A percentile compares a stretch with the other conserved stretches of the same genome.
Evolutionary conservation across 1,284 basidiomycete genomes (phyloP).

Genomic region (Ceratorhiza oryzae-sativae): DNA sequence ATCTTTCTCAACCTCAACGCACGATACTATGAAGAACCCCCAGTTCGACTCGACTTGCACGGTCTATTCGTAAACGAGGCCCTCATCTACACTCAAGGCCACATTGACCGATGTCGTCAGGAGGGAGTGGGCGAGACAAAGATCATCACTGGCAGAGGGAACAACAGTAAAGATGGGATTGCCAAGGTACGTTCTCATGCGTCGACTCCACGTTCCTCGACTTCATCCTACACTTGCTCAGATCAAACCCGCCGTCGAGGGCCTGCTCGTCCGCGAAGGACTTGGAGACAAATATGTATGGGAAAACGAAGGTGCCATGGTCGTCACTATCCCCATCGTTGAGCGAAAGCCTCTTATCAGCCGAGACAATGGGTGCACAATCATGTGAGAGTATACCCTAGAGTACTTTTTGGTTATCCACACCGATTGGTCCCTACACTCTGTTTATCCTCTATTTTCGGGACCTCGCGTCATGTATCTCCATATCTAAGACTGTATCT

Average conservation of each 20-base stretch:
- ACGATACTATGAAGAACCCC: slow-evolving; percentile 4
- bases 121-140: slow-evolving; percentile 13
- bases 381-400: slow-evolving; percentile 5
- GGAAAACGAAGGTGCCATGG: slow-evolving; percentile 25
- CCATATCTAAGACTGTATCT: background rate
- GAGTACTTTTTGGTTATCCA: background rate
- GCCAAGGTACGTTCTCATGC: slow-evolving; percentile 17
- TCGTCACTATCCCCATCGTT: slow-evolving; percentile 6
- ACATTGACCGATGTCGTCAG: slow-evolving; percentile 22
- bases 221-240: background rate
- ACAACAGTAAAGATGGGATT: slow-evolving; percentile 33
- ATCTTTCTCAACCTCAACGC: slow-evolving; percentile 27
- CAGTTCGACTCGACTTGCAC: slow-evolving; percentile 15
- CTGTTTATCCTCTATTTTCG: slow-evolving; percentile 1
- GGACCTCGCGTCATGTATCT: slow-evolving; percentile 6
- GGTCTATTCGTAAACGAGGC: slow-evolving; percentile 36
- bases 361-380: background rate
- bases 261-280: slow-evolving; percentile 24
- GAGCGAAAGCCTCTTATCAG: background rate
- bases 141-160: slow-evolving; percentile 30
- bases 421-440: too few relatives aligned
- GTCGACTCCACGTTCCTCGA: background rate
- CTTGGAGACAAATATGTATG: slow-evolving; percentile 2
- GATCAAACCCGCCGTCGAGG: slow-evolving; percentile 37
- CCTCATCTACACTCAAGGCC: slow-evolving; percentile 23